A percentile compares a stretch with the other conserved stretches of the same genome.
phyloP scores from a whole-genome alignment of 2,329 filamentous ascomycete species.

The Colletotrichum tofieldiae region DNA sequence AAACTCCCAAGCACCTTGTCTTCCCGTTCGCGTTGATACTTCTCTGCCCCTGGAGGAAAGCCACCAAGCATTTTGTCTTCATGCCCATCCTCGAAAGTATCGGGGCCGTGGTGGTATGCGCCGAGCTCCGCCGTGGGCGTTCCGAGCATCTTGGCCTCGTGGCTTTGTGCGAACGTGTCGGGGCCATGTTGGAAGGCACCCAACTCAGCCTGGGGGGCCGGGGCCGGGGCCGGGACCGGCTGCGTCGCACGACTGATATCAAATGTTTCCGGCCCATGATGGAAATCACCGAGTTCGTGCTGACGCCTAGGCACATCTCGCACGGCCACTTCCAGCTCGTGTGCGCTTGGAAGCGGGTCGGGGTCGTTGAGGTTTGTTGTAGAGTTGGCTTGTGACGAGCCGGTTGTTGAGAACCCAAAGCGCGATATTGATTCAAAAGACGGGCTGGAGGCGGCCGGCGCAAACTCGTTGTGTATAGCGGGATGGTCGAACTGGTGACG shows the following conservation, averaged over 20 bases:
- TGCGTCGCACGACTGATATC: not conserved
- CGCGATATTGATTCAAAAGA: conserved; percentile 13
- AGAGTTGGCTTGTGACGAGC: conserved; percentile 28
- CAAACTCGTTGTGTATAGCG: conserved; percentile 28
- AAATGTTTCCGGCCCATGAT: conserved; percentile 33
- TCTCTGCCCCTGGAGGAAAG: conserved; percentile 26
- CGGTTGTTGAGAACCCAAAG: conserved; percentile 9
- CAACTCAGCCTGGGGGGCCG: conserved; percentile 29
- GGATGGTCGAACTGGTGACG: conserved; percentile 39
- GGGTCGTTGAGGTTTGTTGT: conserved; percentile 35
- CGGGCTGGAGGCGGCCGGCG: conserved; percentile 20
- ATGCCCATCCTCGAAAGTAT: conserved; percentile 36
- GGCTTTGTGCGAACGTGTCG: conserved; percentile 28
- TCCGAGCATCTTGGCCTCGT: conserved; percentile 38
- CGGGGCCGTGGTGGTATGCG: conserved; percentile 37
- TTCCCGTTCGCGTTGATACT: conserved; percentile 32
- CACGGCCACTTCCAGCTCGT: conserved; percentile 39
- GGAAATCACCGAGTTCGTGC: conserved; percentile 37
- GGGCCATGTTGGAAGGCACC: conserved; percentile 38
- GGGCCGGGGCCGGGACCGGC: not conserved
- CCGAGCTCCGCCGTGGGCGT: conserved; percentile 36
- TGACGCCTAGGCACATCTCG: conserved; percentile 36
- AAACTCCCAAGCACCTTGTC: conserved; percentile 39
- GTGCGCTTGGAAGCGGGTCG: conserved; percentile 32
- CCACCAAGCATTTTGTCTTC: conserved; percentile 38